These are phyloP conservation scores for Neurospora sp. DNA, from an alignment of 495 filamentous ascomycete species.

Conservation along the genomic window DNA sequence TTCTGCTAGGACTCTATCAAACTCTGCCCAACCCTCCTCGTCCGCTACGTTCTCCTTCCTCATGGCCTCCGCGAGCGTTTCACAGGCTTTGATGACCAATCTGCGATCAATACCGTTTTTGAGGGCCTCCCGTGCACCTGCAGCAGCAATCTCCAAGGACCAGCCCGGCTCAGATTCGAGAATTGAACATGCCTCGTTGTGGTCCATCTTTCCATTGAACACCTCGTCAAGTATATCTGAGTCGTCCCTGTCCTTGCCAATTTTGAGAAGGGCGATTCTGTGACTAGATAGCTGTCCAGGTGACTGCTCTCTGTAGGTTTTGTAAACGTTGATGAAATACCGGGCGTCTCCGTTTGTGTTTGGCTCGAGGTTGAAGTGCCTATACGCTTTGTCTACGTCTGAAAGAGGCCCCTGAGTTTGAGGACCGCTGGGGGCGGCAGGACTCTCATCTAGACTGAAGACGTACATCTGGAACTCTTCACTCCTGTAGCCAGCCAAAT, in stretches of 20 bases:
- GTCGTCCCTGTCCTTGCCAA: conserved; percentile 12
- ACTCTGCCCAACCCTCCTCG: neutral
- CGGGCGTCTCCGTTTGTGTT: neutral
- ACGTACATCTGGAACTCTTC: conserved; percentile 18
- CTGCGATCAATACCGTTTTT: neutral
- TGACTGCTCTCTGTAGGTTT: conserved; percentile 10
- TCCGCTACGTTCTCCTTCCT: neutral
- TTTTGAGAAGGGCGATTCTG: conserved; percentile 13
- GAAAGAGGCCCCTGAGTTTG: conserved; percentile 4
- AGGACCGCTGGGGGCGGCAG: neutral
- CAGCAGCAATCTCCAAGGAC: conserved; percentile 15
- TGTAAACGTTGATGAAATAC: conserved; percentile 16
- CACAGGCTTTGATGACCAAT: neutral
- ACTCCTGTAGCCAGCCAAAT: conserved; percentile 8
- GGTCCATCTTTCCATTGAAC: conserved; percentile 5
- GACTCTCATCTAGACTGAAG: neutral
- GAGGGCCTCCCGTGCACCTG: conserved; percentile 1
- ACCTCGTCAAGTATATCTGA: conserved; percentile 10
- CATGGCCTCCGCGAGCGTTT: neutral
- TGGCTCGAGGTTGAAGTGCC: conserved; percentile 9
- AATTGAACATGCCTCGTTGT: conserved; percentile 12
- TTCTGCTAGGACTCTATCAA: neutral
- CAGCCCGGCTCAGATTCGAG: conserved; percentile 4
- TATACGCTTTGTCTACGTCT: conserved; percentile 9
- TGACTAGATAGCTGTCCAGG: conserved; percentile 13